phyloP scores from a whole-genome alignment of 2,329 filamentous ascomycete species.

The Triangularia setosa region DNA sequence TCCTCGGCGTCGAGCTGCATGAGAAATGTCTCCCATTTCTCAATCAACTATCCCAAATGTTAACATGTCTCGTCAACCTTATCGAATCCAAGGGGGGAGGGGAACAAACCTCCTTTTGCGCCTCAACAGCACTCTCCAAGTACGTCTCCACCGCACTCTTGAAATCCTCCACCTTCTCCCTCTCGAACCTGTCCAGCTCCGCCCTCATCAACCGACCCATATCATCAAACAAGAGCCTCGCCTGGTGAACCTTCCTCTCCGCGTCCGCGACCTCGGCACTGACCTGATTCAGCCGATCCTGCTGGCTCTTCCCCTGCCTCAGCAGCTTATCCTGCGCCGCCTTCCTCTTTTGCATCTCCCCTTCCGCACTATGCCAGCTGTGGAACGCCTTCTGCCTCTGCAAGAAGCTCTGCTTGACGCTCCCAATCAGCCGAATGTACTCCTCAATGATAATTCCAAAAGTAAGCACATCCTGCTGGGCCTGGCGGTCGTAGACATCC shows the following conservation, averaged over 20 bases:
- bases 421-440: constrained; percentile 93
- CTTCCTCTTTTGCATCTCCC: constrained; percentile 86
- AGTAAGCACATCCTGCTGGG: constrained; percentile 92
- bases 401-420: constrained; percentile 86
- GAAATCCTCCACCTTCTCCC: constrained; percentile 98
- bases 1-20: constrained; percentile 95
- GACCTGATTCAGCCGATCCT: constrained; percentile 89
- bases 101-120: constrained; percentile 85
- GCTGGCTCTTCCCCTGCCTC: constrained; percentile 89
- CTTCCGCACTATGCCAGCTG: constrained; percentile 87
- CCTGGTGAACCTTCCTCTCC: constrained; percentile 88
- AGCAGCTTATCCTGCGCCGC: constrained; percentile 89
- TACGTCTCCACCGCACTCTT: constrained; percentile 98
- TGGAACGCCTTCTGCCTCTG: constrained; percentile 96
- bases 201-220: constrained; percentile 91
- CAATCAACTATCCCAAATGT: constrained; percentile 50
- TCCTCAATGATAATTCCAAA: constrained; percentile 97
- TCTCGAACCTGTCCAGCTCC: constrained; percentile 91
- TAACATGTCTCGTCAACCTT: not conserved
- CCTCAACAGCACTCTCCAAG: constrained; percentile 92
- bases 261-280: constrained; percentile 92
- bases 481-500: constrained; percentile 93
- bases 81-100: not conserved
- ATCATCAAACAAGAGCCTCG: constrained; percentile 86
- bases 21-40: constrained; percentile 98